Conservation (phyloP, 148 eudicot species). For the Silene uniflora region DNA sequence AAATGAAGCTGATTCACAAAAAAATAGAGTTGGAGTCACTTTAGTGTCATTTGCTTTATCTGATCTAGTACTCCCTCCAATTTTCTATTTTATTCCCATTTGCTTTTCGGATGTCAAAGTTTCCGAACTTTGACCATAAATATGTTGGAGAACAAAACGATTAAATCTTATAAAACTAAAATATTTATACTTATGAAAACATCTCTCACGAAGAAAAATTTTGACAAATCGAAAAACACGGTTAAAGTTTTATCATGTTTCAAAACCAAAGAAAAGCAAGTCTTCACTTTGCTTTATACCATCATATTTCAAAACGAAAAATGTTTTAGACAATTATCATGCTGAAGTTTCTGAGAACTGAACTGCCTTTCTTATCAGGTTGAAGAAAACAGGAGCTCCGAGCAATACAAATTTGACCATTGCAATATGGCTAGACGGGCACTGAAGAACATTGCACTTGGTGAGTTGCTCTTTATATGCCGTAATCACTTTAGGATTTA, state of each 20-base stretch:
- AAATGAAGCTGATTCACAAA: too few relatives aligned
- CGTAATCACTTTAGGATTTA: neutral
- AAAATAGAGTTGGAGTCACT: too few relatives aligned
- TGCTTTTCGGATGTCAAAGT: too few relatives aligned
- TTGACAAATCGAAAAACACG: too few relatives aligned
- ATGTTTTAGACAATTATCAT: neutral
- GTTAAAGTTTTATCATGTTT: neutral
- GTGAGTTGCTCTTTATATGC: slow-evolving; percentile 34
- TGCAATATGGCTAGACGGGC: slow-evolving; percentile 76
- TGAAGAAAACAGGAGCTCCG: slow-evolving; percentile 74
- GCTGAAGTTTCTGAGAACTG: neutral
- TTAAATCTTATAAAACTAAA: too few relatives aligned
- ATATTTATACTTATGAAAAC: too few relatives aligned
- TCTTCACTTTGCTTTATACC: neutral
- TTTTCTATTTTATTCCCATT: too few relatives aligned
- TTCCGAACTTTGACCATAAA: too few relatives aligned
- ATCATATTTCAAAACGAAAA: neutral
- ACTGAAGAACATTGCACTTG: slow-evolving; percentile 72
- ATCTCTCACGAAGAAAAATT: too few relatives aligned
- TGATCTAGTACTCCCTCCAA: too few relatives aligned
- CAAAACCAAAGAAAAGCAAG: neutral
- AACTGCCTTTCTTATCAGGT: slow-evolving; percentile 41
- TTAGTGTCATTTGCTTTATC: neutral
- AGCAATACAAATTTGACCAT: slow-evolving; percentile 66
- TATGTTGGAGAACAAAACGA: too few relatives aligned